A percentile compares a stretch with the other conserved stretches of the same genome.
These are phyloP conservation scores for Carpinus viminea DNA, from an alignment of 306 rosid species.

Conservation along the genomic window DNA sequence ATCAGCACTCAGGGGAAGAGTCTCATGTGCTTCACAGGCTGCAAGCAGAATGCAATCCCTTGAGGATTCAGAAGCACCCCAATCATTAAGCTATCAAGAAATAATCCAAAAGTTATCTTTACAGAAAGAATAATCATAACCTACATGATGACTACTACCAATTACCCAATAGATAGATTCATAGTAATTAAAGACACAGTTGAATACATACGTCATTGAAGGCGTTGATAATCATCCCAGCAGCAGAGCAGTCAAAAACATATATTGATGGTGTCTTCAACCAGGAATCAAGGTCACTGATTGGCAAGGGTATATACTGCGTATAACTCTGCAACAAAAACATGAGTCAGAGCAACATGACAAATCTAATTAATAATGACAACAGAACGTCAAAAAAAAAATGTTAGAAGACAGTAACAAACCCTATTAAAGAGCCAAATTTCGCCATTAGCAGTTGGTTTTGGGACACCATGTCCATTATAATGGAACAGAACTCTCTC, in stretches of 20 bases:
- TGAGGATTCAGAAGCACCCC: constrained; percentile 67
- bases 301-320: constrained; percentile 91
- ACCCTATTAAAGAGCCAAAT: constrained; percentile 99
- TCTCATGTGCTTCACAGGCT: constrained; percentile 95
- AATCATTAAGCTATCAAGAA: constrained; percentile 75
- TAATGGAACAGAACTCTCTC: constrained; percentile 98
- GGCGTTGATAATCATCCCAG: constrained; percentile 83
- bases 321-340: constrained; percentile 82
- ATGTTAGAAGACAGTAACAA: constrained; percentile 19
- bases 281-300: constrained; percentile 94
- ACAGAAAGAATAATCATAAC: constrained; percentile 16
- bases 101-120: constrained; percentile 30
- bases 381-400: constrained; percentile 10
- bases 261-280: constrained; percentile 97
- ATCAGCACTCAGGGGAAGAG: constrained; percentile 97
- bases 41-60: constrained; percentile 98
- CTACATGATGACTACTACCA: constrained; percentile 5
- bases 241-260: constrained; percentile 97
- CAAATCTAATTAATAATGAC: not conserved
- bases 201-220: constrained; percentile 63
- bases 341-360: constrained; percentile 21
- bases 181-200: constrained; percentile 13
- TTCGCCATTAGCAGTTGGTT: constrained; percentile 96
- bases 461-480: constrained; percentile 99
- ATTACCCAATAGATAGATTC: constrained; percentile 2